These are phyloP conservation scores for Stephanocyclus meneghinianus DNA, from an alignment of 352 stramenopile genomes.

Conservation along the genomic window DNA sequence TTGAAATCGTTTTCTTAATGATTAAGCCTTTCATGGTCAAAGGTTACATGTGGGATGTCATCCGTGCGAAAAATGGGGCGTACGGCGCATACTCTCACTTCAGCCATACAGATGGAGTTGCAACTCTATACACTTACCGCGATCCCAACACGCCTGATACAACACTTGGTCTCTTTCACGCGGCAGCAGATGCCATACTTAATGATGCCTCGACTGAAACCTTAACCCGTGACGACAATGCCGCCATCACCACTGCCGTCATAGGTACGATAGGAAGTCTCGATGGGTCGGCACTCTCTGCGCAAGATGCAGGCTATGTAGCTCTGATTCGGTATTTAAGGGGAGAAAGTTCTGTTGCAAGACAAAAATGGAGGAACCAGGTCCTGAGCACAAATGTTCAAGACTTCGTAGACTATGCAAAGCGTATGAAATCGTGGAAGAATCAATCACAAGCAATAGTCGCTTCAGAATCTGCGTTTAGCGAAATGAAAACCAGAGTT, in stretches of 20 bases:
- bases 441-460: conserved; percentile 53
- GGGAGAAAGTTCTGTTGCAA: conserved; percentile 53
- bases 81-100: conserved; percentile 77
- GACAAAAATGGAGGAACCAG: conserved; percentile 66
- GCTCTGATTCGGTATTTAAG: conserved; percentile 70
- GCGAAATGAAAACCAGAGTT: conserved; percentile 29
- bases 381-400: conserved; percentile 54
- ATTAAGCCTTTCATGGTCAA: background rate
- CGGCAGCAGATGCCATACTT: conserved; percentile 44
- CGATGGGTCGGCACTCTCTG: conserved; percentile 70
- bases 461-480: conserved; percentile 37
- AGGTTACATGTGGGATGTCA: conserved; percentile 81
- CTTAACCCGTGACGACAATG: conserved; percentile 45
- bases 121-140: conserved; percentile 76
- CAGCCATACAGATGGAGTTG: conserved; percentile 65
- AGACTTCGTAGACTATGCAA: conserved; percentile 54
- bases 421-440: conserved; percentile 55
- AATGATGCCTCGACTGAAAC: conserved; percentile 23
- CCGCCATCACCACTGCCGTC: conserved; percentile 72
- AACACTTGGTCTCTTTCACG: conserved; percentile 80
- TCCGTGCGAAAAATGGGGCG: conserved; percentile 79
- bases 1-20: conserved; percentile 28
- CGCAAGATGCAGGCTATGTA: conserved; percentile 65
- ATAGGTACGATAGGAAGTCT: conserved; percentile 82
- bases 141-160: conserved; percentile 75